These are phyloP conservation scores for Chaetomium globosum DNA, from an alignment of 2,329 filamentous ascomycete genomes.

Conservation along the genomic window DNA sequence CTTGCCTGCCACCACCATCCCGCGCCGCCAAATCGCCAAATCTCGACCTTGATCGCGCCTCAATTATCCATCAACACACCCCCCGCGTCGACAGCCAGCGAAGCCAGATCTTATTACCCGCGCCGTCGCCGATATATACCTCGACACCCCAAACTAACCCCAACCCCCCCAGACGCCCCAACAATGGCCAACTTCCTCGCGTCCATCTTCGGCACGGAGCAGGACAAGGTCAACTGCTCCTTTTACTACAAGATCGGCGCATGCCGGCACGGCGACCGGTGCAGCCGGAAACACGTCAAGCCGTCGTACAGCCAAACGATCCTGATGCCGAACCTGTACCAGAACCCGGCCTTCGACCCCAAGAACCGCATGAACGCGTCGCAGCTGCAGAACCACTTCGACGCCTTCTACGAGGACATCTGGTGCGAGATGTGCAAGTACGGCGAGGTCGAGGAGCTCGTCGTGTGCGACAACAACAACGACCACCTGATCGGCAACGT, in stretches of 20 bases:
- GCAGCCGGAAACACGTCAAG: slow-evolving; percentile 98
- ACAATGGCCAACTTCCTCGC: slow-evolving; percentile 96
- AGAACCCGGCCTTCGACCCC: slow-evolving; percentile 95
- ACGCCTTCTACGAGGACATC: slow-evolving; percentile 99
- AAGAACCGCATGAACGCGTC: slow-evolving; percentile 95
- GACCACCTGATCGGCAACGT: slow-evolving; percentile 99
- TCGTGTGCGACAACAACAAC: slow-evolving; percentile 99
- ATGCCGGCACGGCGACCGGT: slow-evolving; percentile 96
- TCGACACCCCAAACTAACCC: not conserved
- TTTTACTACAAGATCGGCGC: slow-evolving; percentile 99
- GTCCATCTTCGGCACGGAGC: slow-evolving; percentile 98
- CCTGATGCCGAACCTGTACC: slow-evolving; percentile 97
- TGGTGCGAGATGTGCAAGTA: slow-evolving; percentile 99
- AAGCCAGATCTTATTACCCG: not conserved
- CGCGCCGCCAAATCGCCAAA: slow-evolving; percentile 24
- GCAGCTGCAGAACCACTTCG: slow-evolving; percentile 98
- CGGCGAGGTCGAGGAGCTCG: slow-evolving; percentile 94
- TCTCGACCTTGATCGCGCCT: slow-evolving; percentile 12
- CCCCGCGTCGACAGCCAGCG: not conserved
- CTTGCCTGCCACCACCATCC: slow-evolving; percentile 9
- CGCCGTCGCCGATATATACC: not conserved
- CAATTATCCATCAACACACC: slow-evolving; percentile 6
- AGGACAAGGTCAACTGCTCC: slow-evolving; percentile 99
- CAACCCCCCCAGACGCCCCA: slow-evolving; percentile 3
- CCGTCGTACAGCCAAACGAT: slow-evolving; percentile 97